Evolutionary conservation across 306 rosid genomes (phyloP), one percentile per base, ranked within the genome.

Genomic region (Fragaria iinumae): DNA sequence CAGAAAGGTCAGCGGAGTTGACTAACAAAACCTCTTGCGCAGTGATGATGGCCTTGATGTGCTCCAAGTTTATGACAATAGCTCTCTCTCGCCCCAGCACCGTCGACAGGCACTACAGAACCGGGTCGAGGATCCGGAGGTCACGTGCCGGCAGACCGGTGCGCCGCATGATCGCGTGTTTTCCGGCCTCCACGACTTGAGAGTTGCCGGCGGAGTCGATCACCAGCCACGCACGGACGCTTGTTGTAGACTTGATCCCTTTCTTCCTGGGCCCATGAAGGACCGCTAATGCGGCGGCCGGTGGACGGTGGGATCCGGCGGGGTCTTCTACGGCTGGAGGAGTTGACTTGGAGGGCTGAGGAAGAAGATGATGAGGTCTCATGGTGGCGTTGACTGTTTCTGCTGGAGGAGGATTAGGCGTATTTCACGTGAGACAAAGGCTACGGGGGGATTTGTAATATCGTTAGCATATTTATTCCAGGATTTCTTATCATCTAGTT

Each of bases 91-190:
- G 90, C 0, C 98, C 97, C 8, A 84, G 78, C 25, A 91, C 82
- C 2, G 93, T 85, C 2, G 95, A 88, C 3, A 93, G 90, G 79
- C 85, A 84, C 6, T 89, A 84, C 29, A 91, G 87, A 17, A 92
- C 81, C 41, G 97, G 98, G 60, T 94, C 97, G 0, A 94, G 83
- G 38, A 94, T 94, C 21, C 98, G 91, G 8, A 94, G 97, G 77
- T 94, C 96, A 9, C 97, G 91, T 0, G 95, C 96, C 0, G 98
- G 98, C 13, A 94, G 85, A 0, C 98, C 97, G 3, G 97, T 91
- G 1, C 97, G 90, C 11, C 96, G 83, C 98, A 94, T 93, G 84
- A 93, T 90, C 5, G 93, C 82, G 66, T 91, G 98, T 74, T 94
- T 94, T 2, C 98, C 98, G 1, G 84, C 98, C 77, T 94, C 96